Base-by-base conservation (phyloP, 2,329 filamentous ascomycete genomes). In the Ophiocordyceps camponoti-rufipedis region DNA sequence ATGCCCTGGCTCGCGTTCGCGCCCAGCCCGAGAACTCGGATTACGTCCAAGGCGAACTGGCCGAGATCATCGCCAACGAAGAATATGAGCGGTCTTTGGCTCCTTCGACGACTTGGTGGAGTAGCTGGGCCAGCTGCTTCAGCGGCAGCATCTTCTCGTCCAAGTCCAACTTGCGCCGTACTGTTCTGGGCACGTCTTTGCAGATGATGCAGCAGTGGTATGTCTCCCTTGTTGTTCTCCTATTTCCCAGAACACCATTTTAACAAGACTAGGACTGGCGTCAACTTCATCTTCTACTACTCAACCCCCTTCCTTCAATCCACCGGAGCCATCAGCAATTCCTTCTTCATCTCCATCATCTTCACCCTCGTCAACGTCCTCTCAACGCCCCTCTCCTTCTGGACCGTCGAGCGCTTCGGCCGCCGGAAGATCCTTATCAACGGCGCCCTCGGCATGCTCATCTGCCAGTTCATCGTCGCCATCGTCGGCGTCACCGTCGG, bases 261-360 rank as follows among this genome's bases (percentile, higher is more conserved):
- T 35, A 12, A 35, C 32, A 35, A 12, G n/a, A 14, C 10, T 14
- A 45, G 44, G 76, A 88, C 84, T 28, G 85, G 86, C 70, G 82
- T 94, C 66, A 94, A 94, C 73, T 93, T 89, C 66, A 85, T 91
- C 71, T 91, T 88, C 70, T 84, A 85, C 68, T 85, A 80, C 68
- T 85, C 83, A 33, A 87, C 84, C 32, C 77, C 82, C 48, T 93
- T 94, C 77, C 83, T 94, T 67, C 65, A 82, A 64, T 78, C 79
- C 23, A 80, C 82, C 29, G 81, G 81, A 53, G 82, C 82, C 55
- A 85, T 93, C 56, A 53, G 59, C 49, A 81, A 94, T 70, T 71
- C 75, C 41, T 94, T 94, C 74, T 62, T 93, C 54, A 87, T 91
- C 59, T 82, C 80, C 48, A 71, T 94, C 58, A 74, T 94, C 67